Evolutionary conservation across 2,329 filamentous ascomycete species (phyloP), one percentile per base, ranked within the genome.

Genomic region (Apiospora sp.): DNA sequence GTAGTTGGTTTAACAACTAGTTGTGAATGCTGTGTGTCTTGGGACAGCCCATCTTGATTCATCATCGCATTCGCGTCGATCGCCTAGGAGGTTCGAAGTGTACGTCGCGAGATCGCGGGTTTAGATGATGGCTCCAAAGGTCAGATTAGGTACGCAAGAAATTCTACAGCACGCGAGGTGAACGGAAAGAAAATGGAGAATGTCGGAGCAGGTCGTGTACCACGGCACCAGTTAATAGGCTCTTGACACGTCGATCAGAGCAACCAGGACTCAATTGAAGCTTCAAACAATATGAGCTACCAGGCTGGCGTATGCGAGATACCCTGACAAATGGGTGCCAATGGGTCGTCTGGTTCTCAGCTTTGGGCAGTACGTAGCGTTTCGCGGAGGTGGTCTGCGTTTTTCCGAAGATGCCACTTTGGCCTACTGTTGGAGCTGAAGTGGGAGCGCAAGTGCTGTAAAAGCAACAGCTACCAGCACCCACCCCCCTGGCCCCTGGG

Each of bases 1-100:
- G 75, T 64, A 76, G 72, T 77, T 73, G 75, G 76, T 74, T 78
- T 77, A 76, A 75, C 73, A 72, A 77, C 74, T 75, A 73, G 67
- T 74, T 76, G 74, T 75, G 75, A 73, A 72, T 79, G 80, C 77
- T 80, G 76, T 71, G 71, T 75, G 71, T 71, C 74, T 72, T 78
- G 73, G 67, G 71, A 75, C 69, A 79, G 77, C 74, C 76, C 81
- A 82, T 83, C 81, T 77, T 78, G 78, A 77, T 78, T 82, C 81
- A 83, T 82, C 67, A 74, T 82, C 79, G 77, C 79, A 77, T 73
- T 74, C 72, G 78, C 79, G 78, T 74, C 72, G 71, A 73, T 72
- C 72, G 34, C 58, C 46, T 30, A 51, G 48, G 51, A 68, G 67
- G 51, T 37, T 41, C 30, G 10, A 24, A 41, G 58, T 64, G 69